Percentiles rank a stretch among this genome's conserved stretches.
Conservation (phyloP, 768 basidiomycete genomes). For the Suillus alpinus region DNA sequence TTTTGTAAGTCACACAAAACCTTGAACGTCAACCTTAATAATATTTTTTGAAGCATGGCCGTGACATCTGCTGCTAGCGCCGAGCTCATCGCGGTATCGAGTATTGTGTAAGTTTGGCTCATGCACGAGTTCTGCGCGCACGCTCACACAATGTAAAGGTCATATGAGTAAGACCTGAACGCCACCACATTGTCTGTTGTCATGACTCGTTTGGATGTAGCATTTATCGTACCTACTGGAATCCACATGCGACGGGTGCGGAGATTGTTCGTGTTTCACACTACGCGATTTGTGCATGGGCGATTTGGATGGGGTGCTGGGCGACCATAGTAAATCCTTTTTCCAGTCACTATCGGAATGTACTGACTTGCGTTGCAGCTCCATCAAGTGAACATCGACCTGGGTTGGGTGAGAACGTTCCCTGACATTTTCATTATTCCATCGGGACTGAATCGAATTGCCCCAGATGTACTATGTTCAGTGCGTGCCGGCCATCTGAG, state of each 20-base stretch:
- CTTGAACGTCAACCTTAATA: not conserved
- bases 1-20: conserved; percentile 18
- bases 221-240: conserved; percentile 32
- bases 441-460: not conserved
- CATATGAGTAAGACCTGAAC: conserved; percentile 28
- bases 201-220: conserved; percentile 11
- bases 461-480: conserved; percentile 33
- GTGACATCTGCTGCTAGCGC: conserved; percentile 34
- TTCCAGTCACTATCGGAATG: not conserved
- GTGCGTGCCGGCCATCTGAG: conserved; percentile 13
- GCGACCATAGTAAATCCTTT: conserved; percentile 27
- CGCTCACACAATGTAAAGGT: conserved; percentile 15
- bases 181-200: not conserved
- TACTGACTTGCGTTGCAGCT: conserved; percentile 15
- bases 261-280: conserved; percentile 35
- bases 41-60: conserved; percentile 21
- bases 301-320: conserved; percentile 38
- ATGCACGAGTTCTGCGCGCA: not conserved
- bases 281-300: conserved; percentile 32
- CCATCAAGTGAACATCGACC: conserved; percentile 30
- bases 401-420: conserved; percentile 29
- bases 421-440: not conserved
- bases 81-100: conserved; percentile 33
- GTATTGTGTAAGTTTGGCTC: conserved; percentile 21
- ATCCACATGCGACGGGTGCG: conserved; percentile 27